Base-by-base conservation (phyloP, 176 grass and related monocot species). In the Lolium perenne region DNA sequence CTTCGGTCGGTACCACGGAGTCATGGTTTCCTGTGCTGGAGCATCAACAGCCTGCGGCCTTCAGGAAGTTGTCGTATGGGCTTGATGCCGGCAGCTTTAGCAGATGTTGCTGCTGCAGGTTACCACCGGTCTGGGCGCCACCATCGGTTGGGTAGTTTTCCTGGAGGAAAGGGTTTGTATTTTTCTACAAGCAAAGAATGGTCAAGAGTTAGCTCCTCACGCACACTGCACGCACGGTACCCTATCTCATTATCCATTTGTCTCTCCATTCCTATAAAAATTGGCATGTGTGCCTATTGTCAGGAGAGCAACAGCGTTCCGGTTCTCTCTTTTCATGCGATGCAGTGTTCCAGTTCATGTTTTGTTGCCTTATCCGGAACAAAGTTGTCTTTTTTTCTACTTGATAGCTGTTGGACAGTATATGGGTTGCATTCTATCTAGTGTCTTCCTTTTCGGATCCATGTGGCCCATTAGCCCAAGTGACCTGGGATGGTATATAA, bases 1-100 rank as follows among this genome's bases (percentile, higher is more conserved):
- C 41, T 22, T 45, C 4, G 9, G 68, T 21, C 40, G 2, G n/a
- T 12, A 20, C 0, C 40, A 21, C 40, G 3, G 3, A 2, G 15
- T n/a, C 65, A 2, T 40, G 57, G 38, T 66, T 77, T 80, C 59
- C 57, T 68, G 78, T n/a, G 35, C n/a, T 51, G 55, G 62, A n/a
- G 38, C 35, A 40, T 95, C 88, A 94, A 54, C 92, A 92, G 48
- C 94, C 94, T 69, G 92, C 94, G 17, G 92, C 94, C 74, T 86
- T 90, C 20, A 88, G 87, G 90, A 97, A 97, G 78, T 92, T 88
- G 67, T 94, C 85, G 38, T 88, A 97, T 8, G 94, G 89, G 88
- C 82, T 97, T 54, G 92, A 90, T 22, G 91, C 83, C 7, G 94
- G 94, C 61, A 90, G 85, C 89, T 80, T 92, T 38, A 92, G 22